These are phyloP conservation scores for Microthlaspi erraticum DNA, from an alignment of 345 rosid genomes.

Conservation along the genomic window DNA sequence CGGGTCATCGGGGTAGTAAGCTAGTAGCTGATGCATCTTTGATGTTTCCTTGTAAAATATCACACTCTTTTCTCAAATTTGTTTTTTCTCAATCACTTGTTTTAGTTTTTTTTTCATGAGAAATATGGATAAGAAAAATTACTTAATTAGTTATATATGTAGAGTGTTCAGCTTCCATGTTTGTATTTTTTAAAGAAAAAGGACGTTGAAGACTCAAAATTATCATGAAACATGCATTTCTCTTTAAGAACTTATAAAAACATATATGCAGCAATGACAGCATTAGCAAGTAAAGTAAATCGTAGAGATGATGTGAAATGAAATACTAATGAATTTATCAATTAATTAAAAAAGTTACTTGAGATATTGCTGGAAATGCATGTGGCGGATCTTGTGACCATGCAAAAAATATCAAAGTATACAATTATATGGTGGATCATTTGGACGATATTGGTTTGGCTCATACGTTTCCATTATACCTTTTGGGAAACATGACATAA, in stretches of 20 bases:
- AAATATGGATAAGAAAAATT: too few species aligned
- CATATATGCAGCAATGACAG: slow-evolving; percentile 1
- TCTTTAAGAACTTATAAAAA: too few species aligned
- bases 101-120: too few species aligned
- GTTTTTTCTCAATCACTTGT: too few species aligned
- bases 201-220: neutral
- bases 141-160: neutral
- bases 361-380: slow-evolving; percentile 38
- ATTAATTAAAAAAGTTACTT: neutral
- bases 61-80: too few species aligned
- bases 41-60: neutral
- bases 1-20: neutral
- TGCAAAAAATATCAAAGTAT: slow-evolving; percentile 13
- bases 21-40: too few species aligned
- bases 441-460: slow-evolving; percentile 36
- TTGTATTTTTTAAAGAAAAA: neutral
- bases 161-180: neutral
- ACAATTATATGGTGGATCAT: slow-evolving; percentile 39
- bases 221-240: neutral
- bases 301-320: neutral
- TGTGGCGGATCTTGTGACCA: slow-evolving; percentile 35
- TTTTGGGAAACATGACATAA: slow-evolving; percentile 47
- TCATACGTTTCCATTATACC: slow-evolving; percentile 40
- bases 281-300: neutral
- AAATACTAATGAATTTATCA: neutral